Evolutionary conservation across 805 yeast genomes (phyloP).

Genomic region (Torulaspora indica): DNA sequence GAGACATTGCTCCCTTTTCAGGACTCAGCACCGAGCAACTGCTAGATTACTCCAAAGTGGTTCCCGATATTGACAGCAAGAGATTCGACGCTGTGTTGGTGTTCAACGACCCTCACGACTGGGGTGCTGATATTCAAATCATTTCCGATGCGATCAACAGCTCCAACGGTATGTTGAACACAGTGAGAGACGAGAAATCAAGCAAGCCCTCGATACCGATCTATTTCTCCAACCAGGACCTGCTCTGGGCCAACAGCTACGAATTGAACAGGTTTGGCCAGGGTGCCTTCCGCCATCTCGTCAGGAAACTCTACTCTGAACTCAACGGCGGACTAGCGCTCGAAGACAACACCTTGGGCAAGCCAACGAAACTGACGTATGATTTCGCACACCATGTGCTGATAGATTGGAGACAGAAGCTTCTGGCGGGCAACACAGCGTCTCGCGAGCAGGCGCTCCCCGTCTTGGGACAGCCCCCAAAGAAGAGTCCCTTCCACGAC

Average conservation of each 20-base stretch:
- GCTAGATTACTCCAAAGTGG: slow-evolving; percentile 35
- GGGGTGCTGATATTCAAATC: slow-evolving; percentile 80
- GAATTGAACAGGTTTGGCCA: slow-evolving; percentile 79
- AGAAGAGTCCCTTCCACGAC: slow-evolving; percentile 44
- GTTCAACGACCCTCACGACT: slow-evolving; percentile 84
- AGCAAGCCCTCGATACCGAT: slow-evolving; percentile 60
- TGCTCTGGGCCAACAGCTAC: slow-evolving; percentile 84
- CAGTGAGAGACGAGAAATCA: slow-evolving; percentile 40
- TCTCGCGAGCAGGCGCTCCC: slow-evolving; percentile 39
- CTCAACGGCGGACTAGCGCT: slow-evolving; percentile 48
- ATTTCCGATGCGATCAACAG: slow-evolving; percentile 67
- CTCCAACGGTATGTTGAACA: slow-evolving; percentile 59
- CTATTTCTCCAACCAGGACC: slow-evolving; percentile 76
- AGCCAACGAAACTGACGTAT: slow-evolving; percentile 74
- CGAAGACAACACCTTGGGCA: slow-evolving; percentile 63
- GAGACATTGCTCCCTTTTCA: slow-evolving; percentile 65
- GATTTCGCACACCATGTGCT: slow-evolving; percentile 76
- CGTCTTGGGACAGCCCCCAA: slow-evolving; percentile 41
- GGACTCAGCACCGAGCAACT: slow-evolving; percentile 61
- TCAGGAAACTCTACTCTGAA: slow-evolving; percentile 55
- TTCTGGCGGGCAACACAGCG: slow-evolving; percentile 23
- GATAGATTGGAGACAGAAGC: slow-evolving; percentile 45
- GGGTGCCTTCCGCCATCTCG: slow-evolving; percentile 70
- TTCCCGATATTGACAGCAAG: slow-evolving; percentile 28
- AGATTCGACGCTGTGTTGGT: slow-evolving; percentile 74